These are phyloP conservation scores for Drechslera avenae DNA, from an alignment of 2,329 filamentous ascomycete genomes.

Conservation along the genomic window DNA sequence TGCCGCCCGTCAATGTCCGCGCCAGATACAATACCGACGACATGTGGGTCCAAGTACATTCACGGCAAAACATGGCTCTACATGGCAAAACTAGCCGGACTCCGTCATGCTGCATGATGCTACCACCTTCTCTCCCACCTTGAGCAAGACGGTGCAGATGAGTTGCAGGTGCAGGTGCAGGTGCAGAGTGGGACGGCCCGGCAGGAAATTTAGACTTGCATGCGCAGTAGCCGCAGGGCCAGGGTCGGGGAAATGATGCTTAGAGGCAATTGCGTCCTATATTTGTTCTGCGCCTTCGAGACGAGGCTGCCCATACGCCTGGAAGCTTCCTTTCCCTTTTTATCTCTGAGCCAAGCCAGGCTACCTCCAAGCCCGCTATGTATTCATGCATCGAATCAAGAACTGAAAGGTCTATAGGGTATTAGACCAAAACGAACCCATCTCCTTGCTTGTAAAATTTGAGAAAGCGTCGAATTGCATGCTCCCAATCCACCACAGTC, in stretches of 20 bases:
- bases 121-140: conserved; percentile 1
- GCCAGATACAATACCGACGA: not conserved
- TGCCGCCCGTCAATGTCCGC: conserved; percentile 1
- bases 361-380: conserved; percentile 29
- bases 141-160: not conserved
- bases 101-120: conserved; percentile 15
- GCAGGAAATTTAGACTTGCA: conserved; percentile 7
- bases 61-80: conserved; percentile 3
- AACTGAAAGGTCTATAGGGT: conserved; percentile 32
- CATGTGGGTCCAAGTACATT: conserved; percentile 7
- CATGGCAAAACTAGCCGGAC: not conserved
- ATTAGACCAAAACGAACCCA: conserved; percentile 31
- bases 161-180: not conserved
- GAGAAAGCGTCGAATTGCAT: conserved; percentile 18
- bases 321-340: conserved; percentile 37
- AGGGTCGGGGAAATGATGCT: conserved; percentile 1
- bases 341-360: conserved; percentile 30
- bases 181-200: conserved; percentile 18
- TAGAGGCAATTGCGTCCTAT: conserved; percentile 14
- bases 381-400: conserved; percentile 29
- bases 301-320: conserved; percentile 32
- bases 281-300: conserved; percentile 28
- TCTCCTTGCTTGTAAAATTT: conserved; percentile 13
- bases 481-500: conserved; percentile 18
- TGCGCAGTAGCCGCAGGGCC: conserved; percentile 9